Base-by-base conservation (phyloP, 2,329 filamentous ascomycete species). In the Orbilia blumenaviensis region DNA sequence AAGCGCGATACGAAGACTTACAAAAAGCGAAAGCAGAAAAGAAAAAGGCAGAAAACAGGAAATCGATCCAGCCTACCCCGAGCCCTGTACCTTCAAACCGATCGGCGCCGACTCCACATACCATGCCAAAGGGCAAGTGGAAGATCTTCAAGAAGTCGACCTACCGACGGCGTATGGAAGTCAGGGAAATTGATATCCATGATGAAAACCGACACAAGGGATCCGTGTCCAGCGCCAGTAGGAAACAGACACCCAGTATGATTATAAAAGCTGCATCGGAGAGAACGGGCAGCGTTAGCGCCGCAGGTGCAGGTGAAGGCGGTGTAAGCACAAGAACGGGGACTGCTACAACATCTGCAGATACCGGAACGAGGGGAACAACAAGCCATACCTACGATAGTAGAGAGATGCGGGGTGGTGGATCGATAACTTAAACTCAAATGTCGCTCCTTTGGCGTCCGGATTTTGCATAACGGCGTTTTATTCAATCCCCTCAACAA, bases 131-230 rank as follows among this genome's bases (percentile, higher is more conserved):
- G 21, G 18, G 44, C 4, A 67, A 41, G 25, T 75, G 71, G 71
- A 75, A 75, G 29, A 75, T 75, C 62, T 75, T 75, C 38, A 67
- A 68, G 54, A 75, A 75, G 23, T 75, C 71, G 18, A 75, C 71
- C 1, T 75, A 75, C 44, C 18, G 63, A 34, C 60, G 71, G 16
- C 71, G 71, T 4, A 75, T 75, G 48, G 71, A 68, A 21, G 71
- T 75, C 14, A 56, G 71, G 4, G 71, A 75, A 32, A 75, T 75
- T 38, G 71, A 75, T 60, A 75, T 75, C n/a, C 63, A 75, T n/a
- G 71, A 75, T 29, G 46, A 36, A 23, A 75, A 75, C 25, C 71
- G 71, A 1, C 63, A 75, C 27, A 67, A 75, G 32, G 52, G 52
- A 1, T 56, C 52, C 3, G 25, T 56, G 25, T 46, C 69, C 0